Evolutionary conservation across 1,284 basidiomycete genomes (phyloP).

Genomic region (Tremellales sp.): DNA sequence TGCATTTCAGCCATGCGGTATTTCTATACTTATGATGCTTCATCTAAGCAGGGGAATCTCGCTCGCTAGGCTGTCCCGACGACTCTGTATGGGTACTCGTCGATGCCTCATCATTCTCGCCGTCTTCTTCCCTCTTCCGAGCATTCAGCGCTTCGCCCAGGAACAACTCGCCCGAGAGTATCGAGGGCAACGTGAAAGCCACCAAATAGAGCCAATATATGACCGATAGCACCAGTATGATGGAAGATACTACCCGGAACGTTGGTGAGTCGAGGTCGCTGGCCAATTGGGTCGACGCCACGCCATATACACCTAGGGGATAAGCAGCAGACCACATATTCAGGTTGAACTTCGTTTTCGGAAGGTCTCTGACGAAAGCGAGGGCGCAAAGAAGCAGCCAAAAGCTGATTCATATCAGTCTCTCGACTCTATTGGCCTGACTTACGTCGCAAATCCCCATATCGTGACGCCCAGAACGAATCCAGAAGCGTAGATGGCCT

Average conservation of each 20-base stretch:
- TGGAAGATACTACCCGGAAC: slow-evolving; percentile 14
- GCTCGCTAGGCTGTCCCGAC: too few species aligned
- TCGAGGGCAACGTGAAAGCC: slow-evolving; percentile 12
- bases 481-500: slow-evolving; percentile 18
- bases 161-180: slow-evolving; percentile 18
- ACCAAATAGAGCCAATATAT: slow-evolving; percentile 19
- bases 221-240: slow-evolving; percentile 10
- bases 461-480: slow-evolving; percentile 11
- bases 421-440: not conserved
- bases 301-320: slow-evolving; percentile 16
- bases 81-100: too few species aligned
- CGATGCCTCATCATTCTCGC: not conserved
- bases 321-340: slow-evolving; percentile 23
- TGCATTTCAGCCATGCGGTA: too few species aligned
- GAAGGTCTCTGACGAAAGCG: slow-evolving; percentile 15
- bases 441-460: slow-evolving; percentile 23
- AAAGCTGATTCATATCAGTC: slow-evolving; percentile 6
- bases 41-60: too few species aligned
- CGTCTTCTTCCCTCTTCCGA: slow-evolving; percentile 9
- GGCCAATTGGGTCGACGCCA: slow-evolving; percentile 16
- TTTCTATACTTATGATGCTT: too few species aligned
- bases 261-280: slow-evolving; percentile 19
- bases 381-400: slow-evolving; percentile 18
- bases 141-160: slow-evolving; percentile 10
- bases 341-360: slow-evolving; percentile 14